phyloP scores from a whole-genome alignment of 495 filamentous ascomycete genomes.

The Parathielavia hyrcaniae region DNA sequence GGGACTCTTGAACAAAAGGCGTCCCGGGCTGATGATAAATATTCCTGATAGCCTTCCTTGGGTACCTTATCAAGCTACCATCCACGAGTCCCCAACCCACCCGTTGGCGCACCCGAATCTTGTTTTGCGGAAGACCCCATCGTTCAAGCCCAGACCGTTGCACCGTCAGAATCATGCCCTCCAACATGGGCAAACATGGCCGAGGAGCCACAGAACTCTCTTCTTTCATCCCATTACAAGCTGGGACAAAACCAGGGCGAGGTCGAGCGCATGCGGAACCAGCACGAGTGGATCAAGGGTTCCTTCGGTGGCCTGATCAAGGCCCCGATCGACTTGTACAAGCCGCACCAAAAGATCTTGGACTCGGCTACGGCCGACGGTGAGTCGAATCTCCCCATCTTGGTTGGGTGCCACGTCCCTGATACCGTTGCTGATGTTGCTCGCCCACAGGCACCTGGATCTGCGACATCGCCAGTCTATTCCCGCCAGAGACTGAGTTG shows the following conservation, averaged over 20 bases:
- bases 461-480: not conserved
- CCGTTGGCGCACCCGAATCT: too few relatives aligned
- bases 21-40: too few relatives aligned
- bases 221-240: not conserved
- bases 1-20: too few relatives aligned
- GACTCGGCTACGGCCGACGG: conserved; percentile 1
- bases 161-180: not conserved
- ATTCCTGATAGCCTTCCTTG: too few relatives aligned
- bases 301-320: conserved; percentile 2
- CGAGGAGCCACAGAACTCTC: not conserved
- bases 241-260: not conserved
- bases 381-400: not conserved
- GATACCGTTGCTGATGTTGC: not conserved
- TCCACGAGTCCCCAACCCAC: too few relatives aligned
- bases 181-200: not conserved
- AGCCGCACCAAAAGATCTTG: not conserved
- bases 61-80: too few relatives aligned
- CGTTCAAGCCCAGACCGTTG: not conserved
- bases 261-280: not conserved
- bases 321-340: not conserved
- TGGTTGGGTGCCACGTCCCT: not conserved
- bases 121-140: not conserved
- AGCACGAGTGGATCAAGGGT: conserved; percentile 2
- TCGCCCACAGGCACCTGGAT: not conserved
- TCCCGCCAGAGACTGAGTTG: not conserved